Conservation (phyloP, 192 early-diverging fungal species). For the Dissophora ornata region DNA sequence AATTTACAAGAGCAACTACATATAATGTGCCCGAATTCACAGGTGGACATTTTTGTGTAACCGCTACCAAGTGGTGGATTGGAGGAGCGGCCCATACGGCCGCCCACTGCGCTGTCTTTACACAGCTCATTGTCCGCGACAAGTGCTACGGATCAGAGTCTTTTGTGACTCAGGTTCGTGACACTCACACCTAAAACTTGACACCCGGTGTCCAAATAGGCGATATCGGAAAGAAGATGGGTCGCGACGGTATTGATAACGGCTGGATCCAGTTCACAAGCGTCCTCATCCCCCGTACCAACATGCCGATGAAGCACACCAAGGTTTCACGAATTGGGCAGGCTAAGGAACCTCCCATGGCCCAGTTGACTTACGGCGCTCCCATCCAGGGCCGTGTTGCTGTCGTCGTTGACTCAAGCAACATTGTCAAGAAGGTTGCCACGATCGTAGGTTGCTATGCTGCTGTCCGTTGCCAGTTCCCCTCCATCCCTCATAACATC, state of each 20-base stretch:
- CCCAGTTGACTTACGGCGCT: conserved; percentile 88
- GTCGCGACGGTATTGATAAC: conserved; percentile 90
- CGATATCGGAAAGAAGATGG: conserved; percentile 94
- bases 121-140: conserved; percentile 83
- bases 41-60: too few relatives aligned
- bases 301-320: conserved; percentile 94
- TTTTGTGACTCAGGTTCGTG: conserved; percentile 88
- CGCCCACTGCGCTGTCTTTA: conserved; percentile 83
- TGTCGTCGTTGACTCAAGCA: conserved; percentile 85
- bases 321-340: conserved; percentile 82
- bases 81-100: conserved; percentile 90
- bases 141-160: conserved; percentile 86
- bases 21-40: too few relatives aligned
- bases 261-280: conserved; percentile 93
- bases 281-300: conserved; percentile 86
- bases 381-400: conserved; percentile 83
- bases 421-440: conserved; percentile 86
- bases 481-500: conserved; percentile 62
- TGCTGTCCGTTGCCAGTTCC: conserved; percentile 91
- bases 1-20: too few relatives aligned
- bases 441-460: conserved; percentile 94
- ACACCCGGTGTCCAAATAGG: conserved; percentile 90
- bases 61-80: conserved; percentile 96
- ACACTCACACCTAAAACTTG: conserved; percentile 77
- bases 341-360: conserved; percentile 81